Base-by-base conservation (phyloP, 2,329 filamentous ascomycete species). In the Fusarium transvaalense region DNA sequence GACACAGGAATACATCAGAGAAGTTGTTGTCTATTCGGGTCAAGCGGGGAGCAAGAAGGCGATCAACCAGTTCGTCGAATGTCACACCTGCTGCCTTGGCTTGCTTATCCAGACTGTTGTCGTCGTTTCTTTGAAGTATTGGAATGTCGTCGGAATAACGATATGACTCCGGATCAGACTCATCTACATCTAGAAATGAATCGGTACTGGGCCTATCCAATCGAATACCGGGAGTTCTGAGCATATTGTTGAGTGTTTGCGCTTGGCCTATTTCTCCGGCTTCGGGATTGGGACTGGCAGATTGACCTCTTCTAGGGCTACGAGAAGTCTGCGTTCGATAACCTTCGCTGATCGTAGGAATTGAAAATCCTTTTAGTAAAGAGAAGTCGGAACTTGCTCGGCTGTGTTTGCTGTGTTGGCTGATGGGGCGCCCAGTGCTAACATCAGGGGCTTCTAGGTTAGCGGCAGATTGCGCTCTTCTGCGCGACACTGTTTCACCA, bases 1-100 rank as follows among this genome's bases (percentile, higher is more conserved):
- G 83, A 68, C 95, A 97, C 31, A 98, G 84, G 74, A 98, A 98
- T 19, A 97, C 90, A 43, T 94, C 89, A 2, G 88, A 87, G 76
- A 97, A 99, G 78, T 97, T 97, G 60, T 88, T 86, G 76, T 98
- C 96, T n/a, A 90, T 86, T 75, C 93, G 94, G 29, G 92, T 94
- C 82, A 95, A 90, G 35, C 92, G 92, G 65, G 92, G 87, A 1
- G 90, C 87, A 25, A 98, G 85, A 39, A 99, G 85, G n/a, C 94
- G 91, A 78, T 97, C 93, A 21, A 98, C 93, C 6, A 96, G 82
- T 56, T 94, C 91, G 64, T 92, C 89, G 70, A 91, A 88, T 4
- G 82, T 82, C 19, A 89, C 78, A 4, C 88, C 88, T 2, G 80
- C 76, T 48, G 81, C 77, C 75, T 85, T 89, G 27, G 82, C 78